Evolutionary conservation across 257 asterid genomes (phyloP).

Genomic region (Anisodus tanguticus): DNA sequence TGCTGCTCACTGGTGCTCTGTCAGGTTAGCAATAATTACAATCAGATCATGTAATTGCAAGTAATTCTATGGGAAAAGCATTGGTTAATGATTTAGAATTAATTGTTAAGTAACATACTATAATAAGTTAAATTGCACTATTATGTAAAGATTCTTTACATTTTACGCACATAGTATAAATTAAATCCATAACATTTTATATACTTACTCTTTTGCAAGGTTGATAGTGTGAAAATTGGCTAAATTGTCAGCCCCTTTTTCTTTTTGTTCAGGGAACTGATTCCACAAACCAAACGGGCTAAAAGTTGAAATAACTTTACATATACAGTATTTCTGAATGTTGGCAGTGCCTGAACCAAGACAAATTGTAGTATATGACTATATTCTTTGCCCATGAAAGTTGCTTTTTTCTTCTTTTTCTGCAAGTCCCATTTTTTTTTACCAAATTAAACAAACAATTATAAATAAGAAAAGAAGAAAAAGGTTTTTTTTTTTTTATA

Average conservation of each 20-base stretch:
- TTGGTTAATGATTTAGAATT: too few species aligned
- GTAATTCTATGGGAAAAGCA: too few species aligned
- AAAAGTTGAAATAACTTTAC: slow-evolving; percentile 19
- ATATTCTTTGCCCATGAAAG: slow-evolving; percentile 19
- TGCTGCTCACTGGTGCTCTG: not conserved
- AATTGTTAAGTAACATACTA: not conserved
- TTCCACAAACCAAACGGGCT: not conserved
- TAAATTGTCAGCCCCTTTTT: not conserved
- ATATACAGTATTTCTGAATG: slow-evolving; percentile 22
- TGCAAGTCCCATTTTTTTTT: not conserved
- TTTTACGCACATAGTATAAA: not conserved
- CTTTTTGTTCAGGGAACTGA: slow-evolving; percentile 8
- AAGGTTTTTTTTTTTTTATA: not conserved
- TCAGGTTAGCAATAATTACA: too few species aligned
- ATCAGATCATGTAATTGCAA: too few species aligned
- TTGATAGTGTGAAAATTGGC: not conserved
- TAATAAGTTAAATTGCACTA: not conserved
- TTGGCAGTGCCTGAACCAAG: not conserved
- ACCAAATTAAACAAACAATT: not conserved
- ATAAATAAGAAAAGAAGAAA: slow-evolving; percentile 6
- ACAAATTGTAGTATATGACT: not conserved
- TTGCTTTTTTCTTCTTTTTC: not conserved
- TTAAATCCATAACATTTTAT: not conserved
- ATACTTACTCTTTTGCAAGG: not conserved
- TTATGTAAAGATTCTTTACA: not conserved